Percentiles rank a stretch among this genome's conserved stretches.
phyloP scores from a whole-genome alignment of 352 stramenopile species.

The Aphanomyces euteiches region DNA sequence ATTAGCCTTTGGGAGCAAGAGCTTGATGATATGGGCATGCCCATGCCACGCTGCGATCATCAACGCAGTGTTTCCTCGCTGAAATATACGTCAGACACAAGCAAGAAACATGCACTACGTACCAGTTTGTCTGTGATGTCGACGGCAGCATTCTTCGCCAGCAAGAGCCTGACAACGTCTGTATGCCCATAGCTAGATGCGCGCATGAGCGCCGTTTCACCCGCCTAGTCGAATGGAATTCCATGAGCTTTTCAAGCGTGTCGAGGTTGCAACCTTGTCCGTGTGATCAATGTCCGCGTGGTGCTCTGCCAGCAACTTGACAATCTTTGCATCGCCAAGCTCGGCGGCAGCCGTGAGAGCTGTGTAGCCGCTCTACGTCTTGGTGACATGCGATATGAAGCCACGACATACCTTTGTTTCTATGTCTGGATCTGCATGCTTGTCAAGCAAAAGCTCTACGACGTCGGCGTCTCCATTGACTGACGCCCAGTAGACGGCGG shows the following conservation, averaged over 20 bases:
- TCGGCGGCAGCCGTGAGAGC: neutral
- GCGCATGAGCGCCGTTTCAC: constrained; percentile 3
- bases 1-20: neutral
- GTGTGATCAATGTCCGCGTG: constrained; percentile 1
- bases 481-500: constrained; percentile 14
- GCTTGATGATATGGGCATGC: constrained; percentile 4
- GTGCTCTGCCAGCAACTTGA: neutral
- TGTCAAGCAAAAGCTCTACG: constrained; percentile 7
- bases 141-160: neutral
- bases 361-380: constrained; percentile 5
- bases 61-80: constrained; percentile 6
- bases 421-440: constrained; percentile 7
- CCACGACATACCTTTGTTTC: constrained; percentile 4
- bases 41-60: constrained; percentile 12
- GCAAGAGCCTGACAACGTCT: neutral
- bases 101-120: neutral
- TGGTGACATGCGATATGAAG: neutral
- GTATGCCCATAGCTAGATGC: neutral
- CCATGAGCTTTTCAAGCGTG: neutral
- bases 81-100: neutral
- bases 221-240: neutral
- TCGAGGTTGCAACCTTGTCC: neutral
- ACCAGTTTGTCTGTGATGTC: constrained; percentile 2
- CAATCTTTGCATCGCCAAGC: constrained; percentile 9
- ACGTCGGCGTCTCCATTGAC: constrained; percentile 10